phyloP scores from a whole-genome alignment of 768 basidiomycete species.

The Dacryopinax spathularia region DNA sequence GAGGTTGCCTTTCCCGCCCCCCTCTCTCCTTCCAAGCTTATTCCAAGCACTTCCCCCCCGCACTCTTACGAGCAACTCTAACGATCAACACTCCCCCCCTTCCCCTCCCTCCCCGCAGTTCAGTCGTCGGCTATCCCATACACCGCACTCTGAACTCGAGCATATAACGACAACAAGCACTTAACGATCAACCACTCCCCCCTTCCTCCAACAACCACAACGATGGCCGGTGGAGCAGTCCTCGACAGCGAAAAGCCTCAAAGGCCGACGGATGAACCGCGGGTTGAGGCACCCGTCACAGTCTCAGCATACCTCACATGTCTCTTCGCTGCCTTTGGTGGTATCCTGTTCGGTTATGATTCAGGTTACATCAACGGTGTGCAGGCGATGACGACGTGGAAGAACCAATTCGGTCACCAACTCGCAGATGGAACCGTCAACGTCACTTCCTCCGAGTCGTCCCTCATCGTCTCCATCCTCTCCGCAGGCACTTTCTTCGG shows the following conservation, averaged over 20 bases:
- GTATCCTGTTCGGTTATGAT: constrained; percentile 17
- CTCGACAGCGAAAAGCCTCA: neutral
- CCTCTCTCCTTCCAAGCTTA: neutral
- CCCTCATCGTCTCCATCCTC: constrained; percentile 27
- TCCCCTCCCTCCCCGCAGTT: neutral
- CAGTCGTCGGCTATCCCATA: neutral
- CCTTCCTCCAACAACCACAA: neutral
- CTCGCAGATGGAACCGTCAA: constrained; percentile 6
- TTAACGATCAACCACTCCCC: neutral
- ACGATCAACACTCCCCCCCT: neutral
- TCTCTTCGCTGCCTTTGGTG: neutral
- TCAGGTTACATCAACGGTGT: constrained; percentile 23
- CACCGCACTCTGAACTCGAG: too few species aligned
- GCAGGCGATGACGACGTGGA: constrained; percentile 9
- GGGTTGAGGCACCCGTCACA: neutral
- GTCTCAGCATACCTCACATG: neutral
- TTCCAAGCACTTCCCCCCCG: neutral
- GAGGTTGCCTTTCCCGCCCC: neutral
- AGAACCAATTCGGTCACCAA: constrained; percentile 14
- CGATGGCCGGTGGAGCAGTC: constrained; percentile 1
- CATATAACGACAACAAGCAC: neutral
- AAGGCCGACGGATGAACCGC: neutral
- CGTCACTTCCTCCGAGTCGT: constrained; percentile 20
- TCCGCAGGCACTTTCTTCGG: constrained; percentile 28
- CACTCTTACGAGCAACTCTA: neutral